Evolutionary conservation across 2,329 filamentous ascomycete genomes (phyloP).

Genomic region (Exophiala viscosa): DNA sequence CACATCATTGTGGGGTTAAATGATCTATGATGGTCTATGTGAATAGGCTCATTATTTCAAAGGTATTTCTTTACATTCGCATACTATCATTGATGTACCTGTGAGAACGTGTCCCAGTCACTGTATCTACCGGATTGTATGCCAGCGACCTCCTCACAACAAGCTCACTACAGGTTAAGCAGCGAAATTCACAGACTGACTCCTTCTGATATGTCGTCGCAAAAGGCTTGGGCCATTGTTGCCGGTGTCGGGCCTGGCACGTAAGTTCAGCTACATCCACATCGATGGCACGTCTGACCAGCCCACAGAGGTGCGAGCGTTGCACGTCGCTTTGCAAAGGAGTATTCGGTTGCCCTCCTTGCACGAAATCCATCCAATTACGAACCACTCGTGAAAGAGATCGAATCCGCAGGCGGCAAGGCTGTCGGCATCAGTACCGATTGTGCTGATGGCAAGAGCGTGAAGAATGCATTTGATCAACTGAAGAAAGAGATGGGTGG

Average conservation of each 20-base stretch:
- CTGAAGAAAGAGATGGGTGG: conserved; percentile 53
- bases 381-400: conserved; percentile 54
- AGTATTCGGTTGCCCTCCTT: conserved; percentile 58
- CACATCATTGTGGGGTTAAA: conserved; percentile 23
- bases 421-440: conserved; percentile 61
- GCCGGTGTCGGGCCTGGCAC: conserved; percentile 48
- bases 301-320: conserved; percentile 53
- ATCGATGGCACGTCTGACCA: neutral
- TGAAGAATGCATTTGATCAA: conserved; percentile 52
- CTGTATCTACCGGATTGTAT: neutral
- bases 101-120: neutral
- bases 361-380: conserved; percentile 58
- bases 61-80: neutral
- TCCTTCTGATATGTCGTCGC: conserved; percentile 22
- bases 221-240: conserved; percentile 44
- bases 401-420: conserved; percentile 56
- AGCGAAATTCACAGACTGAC: conserved; percentile 10
- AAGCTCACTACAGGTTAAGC: conserved; percentile 12
- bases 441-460: conserved; percentile 50
- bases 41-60: neutral
- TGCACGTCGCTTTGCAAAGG: conserved; percentile 56
- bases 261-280: conserved; percentile 12
- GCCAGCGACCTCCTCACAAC: neutral
- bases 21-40: conserved; percentile 1
- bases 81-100: neutral